Conservation (phyloP, 352 stramenopile species). For the Phytophthora cryptogea region DNA sequence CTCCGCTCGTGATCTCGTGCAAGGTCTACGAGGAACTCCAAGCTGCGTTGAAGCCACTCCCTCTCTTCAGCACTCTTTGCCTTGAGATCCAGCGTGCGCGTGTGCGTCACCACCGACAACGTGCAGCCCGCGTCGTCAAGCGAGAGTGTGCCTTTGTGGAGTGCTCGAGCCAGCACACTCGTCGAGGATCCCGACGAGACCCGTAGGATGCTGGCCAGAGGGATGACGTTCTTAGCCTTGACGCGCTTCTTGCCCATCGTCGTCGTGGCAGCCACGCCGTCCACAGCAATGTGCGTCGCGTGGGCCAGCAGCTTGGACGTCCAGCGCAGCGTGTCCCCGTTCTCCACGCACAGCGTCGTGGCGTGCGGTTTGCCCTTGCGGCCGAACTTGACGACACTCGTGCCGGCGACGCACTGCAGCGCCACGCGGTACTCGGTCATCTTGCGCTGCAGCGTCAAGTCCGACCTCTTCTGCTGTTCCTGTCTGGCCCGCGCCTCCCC, state of each 20-base stretch:
- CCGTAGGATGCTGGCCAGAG: constrained; percentile 58
- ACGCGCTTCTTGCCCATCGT: constrained; percentile 52
- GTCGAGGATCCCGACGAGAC: constrained; percentile 62
- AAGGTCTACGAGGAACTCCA: constrained; percentile 75
- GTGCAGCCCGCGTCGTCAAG: constrained; percentile 71
- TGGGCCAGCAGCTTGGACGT: constrained; percentile 70
- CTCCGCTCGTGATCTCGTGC: constrained; percentile 74
- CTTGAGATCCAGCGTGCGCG: constrained; percentile 79
- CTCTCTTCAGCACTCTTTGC: constrained; percentile 66
- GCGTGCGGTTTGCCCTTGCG: constrained; percentile 80
- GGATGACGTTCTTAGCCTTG: constrained; percentile 65
- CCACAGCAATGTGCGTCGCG: constrained; percentile 36
- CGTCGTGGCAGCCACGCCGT: constrained; percentile 37
- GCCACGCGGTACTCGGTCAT: constrained; percentile 87
- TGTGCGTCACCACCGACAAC: constrained; percentile 74
- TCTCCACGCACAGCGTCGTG: constrained; percentile 77
- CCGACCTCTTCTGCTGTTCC: constrained; percentile 46
- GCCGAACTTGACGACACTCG: constrained; percentile 77
- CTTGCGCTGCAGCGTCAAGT: constrained; percentile 69
- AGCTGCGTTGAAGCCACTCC: constrained; percentile 79
- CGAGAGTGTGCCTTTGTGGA: constrained; percentile 70
- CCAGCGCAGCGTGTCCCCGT: constrained; percentile 80
- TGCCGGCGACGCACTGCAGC: constrained; percentile 77
- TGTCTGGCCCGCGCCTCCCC: constrained; percentile 48
- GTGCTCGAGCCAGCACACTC: constrained; percentile 63